These are phyloP conservation scores for Cicer yamashitae DNA, from an alignment of 306 rosid genomes.

Conservation along the genomic window DNA sequence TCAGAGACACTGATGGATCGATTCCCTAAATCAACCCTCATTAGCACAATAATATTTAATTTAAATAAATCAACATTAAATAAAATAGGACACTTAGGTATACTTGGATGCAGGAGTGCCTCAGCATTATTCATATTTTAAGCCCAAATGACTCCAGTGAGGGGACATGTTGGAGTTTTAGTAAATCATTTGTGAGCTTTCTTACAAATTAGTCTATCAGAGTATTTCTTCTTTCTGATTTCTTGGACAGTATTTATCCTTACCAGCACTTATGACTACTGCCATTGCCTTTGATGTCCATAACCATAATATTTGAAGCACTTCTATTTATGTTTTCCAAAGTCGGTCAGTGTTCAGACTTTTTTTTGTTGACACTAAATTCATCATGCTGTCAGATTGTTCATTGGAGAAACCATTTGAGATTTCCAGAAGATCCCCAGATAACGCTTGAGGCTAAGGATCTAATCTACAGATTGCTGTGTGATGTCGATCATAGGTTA, in stretches of 20 bases:
- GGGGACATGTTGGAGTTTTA: background rate
- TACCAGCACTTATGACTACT: slow-evolving; percentile 23
- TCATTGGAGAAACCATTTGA: slow-evolving; percentile 93
- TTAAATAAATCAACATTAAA: background rate
- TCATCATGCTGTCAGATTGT: slow-evolving; percentile 74
- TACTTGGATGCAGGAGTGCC: slow-evolving; percentile 2
- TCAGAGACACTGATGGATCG: background rate
- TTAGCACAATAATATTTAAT: background rate
- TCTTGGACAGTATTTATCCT: slow-evolving; percentile 16
- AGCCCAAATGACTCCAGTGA: background rate
- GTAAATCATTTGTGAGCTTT: background rate
- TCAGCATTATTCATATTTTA: background rate
- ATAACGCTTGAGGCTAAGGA: slow-evolving; percentile 90
- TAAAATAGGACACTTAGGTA: background rate
- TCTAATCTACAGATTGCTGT: slow-evolving; percentile 87
- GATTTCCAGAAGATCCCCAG: slow-evolving; percentile 86
- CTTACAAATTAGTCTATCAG: background rate
- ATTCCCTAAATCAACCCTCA: slow-evolving; percentile 1
- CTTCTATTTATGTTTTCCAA: slow-evolving; percentile 25
- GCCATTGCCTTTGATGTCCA: slow-evolving; percentile 13
- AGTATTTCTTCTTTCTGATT: background rate
- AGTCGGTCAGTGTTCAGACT: slow-evolving; percentile 32
- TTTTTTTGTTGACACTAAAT: slow-evolving; percentile 41
- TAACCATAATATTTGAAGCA: slow-evolving; percentile 24
- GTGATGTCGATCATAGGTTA: slow-evolving; percentile 91